Conservation (phyloP, 2,329 filamentous ascomycete genomes). For the Ascochyta fabae region DNA sequence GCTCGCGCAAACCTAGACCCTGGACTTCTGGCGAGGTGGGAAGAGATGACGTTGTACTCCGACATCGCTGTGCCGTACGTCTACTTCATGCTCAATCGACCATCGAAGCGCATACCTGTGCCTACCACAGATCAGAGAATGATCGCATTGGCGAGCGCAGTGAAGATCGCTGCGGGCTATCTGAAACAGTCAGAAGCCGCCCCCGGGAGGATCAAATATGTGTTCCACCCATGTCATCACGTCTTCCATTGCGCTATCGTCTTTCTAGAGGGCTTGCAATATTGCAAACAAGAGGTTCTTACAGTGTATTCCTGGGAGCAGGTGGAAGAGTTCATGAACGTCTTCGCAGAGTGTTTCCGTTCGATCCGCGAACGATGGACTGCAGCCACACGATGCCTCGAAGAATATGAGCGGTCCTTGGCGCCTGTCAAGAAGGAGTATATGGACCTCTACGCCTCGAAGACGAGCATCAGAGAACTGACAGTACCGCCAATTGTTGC, state of each 20-base stretch:
- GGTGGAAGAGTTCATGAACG: slow-evolving; percentile 40
- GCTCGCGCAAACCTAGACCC: slow-evolving; percentile 38
- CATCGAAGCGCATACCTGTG: slow-evolving; percentile 33
- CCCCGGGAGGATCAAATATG: slow-evolving; percentile 47
- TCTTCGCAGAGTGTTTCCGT: slow-evolving; percentile 42
- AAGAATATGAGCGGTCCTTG: slow-evolving; percentile 44
- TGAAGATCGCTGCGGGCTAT: slow-evolving; percentile 44
- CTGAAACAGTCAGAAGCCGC: slow-evolving; percentile 42
- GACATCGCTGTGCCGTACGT: slow-evolving; percentile 44
- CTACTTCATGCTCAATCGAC: slow-evolving; percentile 39
- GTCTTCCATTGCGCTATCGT: slow-evolving; percentile 43
- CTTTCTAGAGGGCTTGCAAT: slow-evolving; percentile 41
- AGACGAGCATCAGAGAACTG: slow-evolving; percentile 26
- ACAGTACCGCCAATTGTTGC: slow-evolving; percentile 11
- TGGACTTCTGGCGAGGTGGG: slow-evolving; percentile 37
- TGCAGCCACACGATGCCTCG: slow-evolving; percentile 41
- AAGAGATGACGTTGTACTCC: slow-evolving; percentile 45
- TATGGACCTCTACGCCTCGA: slow-evolving; percentile 40
- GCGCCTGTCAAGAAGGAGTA: slow-evolving; percentile 44
- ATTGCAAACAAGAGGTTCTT: slow-evolving; percentile 42
- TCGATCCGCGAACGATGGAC: slow-evolving; percentile 47
- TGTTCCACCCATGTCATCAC: slow-evolving; percentile 48
- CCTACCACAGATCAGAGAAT: slow-evolving; percentile 39
- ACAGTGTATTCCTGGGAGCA: slow-evolving; percentile 32
- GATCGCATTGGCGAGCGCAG: slow-evolving; percentile 36